Evolutionary conservation across 768 basidiomycete species (phyloP), one percentile per base, ranked within the genome.

Genomic region (Phanerochaete sordida): DNA sequence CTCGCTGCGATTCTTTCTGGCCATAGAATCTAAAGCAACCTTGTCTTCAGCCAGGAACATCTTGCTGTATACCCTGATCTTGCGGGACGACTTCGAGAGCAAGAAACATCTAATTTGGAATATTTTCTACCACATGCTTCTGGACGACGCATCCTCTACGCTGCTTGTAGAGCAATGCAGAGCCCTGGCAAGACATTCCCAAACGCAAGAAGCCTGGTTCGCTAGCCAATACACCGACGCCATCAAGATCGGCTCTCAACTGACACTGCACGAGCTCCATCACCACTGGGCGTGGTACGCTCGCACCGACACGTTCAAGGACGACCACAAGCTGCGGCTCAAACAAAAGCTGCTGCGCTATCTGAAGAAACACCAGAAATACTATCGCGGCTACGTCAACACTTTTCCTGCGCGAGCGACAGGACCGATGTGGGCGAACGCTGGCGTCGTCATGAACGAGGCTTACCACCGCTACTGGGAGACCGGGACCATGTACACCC

Each of bases 121-220:
- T 55, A 75, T 81, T 4, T 84, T 80, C 68, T 82, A 75, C 59
- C 78, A 84, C 60, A 66, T 82, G 43, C 78, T 74, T 58, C 62
- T 84, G 15, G 77, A 82, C 68, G 62, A 77, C 23, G 44, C 44
- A 3, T 69, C 77, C 0, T 65, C 74, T 11, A 50, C 67, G 1
- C 50, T 72, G 16, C 57, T 84, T n/a, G 51, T 73, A 2, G 50
- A 61, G 0, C 82, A 83, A 44, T 81, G 77, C 60, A 61, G 61
- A 6, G 74, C 70, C 55, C 75, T 83, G 15, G 45, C 76, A 19
- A 64, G 68, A 3, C 58, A 73, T 1, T 75, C 79, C 0, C 52
- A 62, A 5, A 66, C 70, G 56, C 57, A 78, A 21, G 53, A 72
- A 7, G 57, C 67, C 1, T 84, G 83, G 83, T 64, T 72, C 13